Evolutionary conservation across 75 land plant genomes (phyloP).

Genomic region (Pseudotsuga menziesii): DNA sequence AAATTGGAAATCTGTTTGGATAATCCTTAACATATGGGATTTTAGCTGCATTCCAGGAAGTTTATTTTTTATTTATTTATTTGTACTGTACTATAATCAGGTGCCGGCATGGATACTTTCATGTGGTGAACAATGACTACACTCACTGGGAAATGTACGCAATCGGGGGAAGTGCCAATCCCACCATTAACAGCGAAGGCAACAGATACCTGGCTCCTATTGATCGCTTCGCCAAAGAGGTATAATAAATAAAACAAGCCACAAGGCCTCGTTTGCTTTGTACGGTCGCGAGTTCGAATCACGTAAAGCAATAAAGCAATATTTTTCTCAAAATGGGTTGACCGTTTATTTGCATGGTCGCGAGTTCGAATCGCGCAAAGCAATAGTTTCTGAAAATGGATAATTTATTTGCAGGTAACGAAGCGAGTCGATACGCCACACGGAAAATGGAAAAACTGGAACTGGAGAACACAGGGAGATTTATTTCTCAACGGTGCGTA

Average conservation of each 20-base stretch:
- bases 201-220: conserved; percentile 38
- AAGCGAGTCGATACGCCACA: neutral
- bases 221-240: conserved; percentile 12
- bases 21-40: neutral
- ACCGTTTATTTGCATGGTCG: too few species aligned
- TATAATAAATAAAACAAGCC: neutral
- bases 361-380: too few species aligned
- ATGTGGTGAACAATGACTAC: conserved; percentile 53
- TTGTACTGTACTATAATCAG: conserved; percentile 2
- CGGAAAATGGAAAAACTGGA: conserved; percentile 2
- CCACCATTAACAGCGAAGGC: conserved; percentile 51
- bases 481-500: neutral
- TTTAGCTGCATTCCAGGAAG: neutral
- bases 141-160: conserved; percentile 62
- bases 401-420: neutral
- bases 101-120: conserved; percentile 32
- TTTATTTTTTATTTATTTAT: too few species aligned
- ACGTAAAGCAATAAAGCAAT: too few species aligned
- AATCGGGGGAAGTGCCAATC: conserved; percentile 48
- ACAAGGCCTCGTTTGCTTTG: too few species aligned
- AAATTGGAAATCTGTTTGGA: neutral
- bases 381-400: too few species aligned
- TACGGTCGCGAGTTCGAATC: too few species aligned
- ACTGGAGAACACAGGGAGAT: conserved; percentile 11
- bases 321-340: too few species aligned